A percentile compares a stretch with the other conserved stretches of the same genome.
Conservation (phyloP, 257 asterid genomes). For the Thymus quinquecostatus region DNA sequence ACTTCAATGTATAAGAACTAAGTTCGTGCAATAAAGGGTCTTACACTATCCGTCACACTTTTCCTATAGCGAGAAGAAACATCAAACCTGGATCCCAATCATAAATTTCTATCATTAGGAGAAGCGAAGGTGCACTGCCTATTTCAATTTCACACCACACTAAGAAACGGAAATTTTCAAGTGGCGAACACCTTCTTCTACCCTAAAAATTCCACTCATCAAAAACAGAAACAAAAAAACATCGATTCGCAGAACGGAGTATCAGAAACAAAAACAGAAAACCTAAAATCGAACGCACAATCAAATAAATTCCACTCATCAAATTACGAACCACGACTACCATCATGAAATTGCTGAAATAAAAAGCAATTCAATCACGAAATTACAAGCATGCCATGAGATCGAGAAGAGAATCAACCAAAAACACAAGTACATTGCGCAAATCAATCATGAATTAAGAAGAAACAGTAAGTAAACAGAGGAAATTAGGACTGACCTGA, state of each 20-base stretch:
- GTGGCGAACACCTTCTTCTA: constrained; percentile 3
- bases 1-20: background rate
- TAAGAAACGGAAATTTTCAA: background rate
- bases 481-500: constrained; percentile 35
- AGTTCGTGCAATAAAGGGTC: background rate
- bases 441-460: constrained; percentile 1
- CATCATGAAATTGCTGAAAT: constrained; percentile 20
- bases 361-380: background rate
- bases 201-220: background rate
- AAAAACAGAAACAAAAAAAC: background rate
- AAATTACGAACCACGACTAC: background rate
- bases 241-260: background rate
- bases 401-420: background rate
- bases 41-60: background rate
- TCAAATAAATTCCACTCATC: constrained; percentile 17
- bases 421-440: background rate
- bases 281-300: background rate
- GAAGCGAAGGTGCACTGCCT: background rate
- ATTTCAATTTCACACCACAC: constrained; percentile 8
- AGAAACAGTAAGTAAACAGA: background rate
- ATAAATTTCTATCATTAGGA: background rate
- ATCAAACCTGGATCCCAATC: background rate
- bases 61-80: background rate
- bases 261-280: background rate
- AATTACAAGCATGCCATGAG: constrained; percentile 11